These are phyloP conservation scores for Claviceps purpurea DNA, from an alignment of 2,329 filamentous ascomycete species.

Conservation along the genomic window DNA sequence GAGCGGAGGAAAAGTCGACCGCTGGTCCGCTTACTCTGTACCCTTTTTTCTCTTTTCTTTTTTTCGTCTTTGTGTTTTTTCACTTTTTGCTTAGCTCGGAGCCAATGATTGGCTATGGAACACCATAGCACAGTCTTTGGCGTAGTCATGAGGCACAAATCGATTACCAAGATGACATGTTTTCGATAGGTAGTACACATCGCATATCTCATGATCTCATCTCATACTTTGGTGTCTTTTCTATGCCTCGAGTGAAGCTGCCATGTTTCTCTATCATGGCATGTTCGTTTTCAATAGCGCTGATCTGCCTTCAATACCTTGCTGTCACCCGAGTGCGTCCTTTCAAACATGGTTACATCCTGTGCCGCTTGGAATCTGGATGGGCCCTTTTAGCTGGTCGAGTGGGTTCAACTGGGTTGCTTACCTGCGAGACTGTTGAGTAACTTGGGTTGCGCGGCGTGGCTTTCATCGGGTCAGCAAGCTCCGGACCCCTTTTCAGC, in stretches of 20 bases:
- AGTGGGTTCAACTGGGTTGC: neutral
- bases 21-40: too few relatives aligned
- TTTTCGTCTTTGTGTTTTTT: neutral
- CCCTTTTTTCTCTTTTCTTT: neutral
- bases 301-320: neutral
- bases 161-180: too few relatives aligned
- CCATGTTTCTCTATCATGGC: neutral
- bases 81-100: neutral
- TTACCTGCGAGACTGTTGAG: neutral
- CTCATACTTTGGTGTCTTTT: neutral
- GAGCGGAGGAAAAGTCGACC: too few relatives aligned
- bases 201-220: too few relatives aligned
- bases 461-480: neutral
- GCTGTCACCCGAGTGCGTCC: neutral
- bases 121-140: neutral
- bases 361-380: neutral
- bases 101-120: neutral
- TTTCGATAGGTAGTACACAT: too few relatives aligned
- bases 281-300: neutral
- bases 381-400: neutral
- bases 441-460: neutral
- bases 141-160: too few relatives aligned
- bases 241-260: neutral
- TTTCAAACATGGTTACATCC: neutral
- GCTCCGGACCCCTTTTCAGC: neutral